phyloP scores from a whole-genome alignment of 306 rosid genomes.

The Cotoneaster glaucophyllus region DNA sequence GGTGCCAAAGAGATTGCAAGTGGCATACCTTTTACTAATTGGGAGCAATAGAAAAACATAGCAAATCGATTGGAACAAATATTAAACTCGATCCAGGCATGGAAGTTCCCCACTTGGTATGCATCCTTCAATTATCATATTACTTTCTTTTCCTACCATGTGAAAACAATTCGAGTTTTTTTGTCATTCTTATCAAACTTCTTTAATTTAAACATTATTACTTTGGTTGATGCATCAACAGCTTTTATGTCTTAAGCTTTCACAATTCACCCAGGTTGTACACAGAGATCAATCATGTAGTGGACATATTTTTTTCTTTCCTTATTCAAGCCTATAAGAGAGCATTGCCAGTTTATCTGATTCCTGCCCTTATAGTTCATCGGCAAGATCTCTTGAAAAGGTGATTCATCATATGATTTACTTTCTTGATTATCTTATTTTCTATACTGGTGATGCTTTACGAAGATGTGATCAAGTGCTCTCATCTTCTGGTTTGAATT shows the following conservation, averaged over 20 bases:
- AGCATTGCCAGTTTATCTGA: constrained; percentile 84
- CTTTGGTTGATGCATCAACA: no score
- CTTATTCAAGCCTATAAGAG: constrained; percentile 82
- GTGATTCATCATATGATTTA: constrained; percentile 32
- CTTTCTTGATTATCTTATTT: not conserved
- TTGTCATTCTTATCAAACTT: not conserved
- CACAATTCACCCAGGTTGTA: constrained; percentile 58
- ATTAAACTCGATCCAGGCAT: constrained; percentile 63
- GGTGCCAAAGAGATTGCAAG: constrained; percentile 72
- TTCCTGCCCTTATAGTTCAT: constrained; percentile 93
- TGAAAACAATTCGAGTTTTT: not conserved
- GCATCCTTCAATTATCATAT: constrained; percentile 13
- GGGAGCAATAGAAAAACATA: constrained; percentile 58
- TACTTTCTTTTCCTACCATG: not conserved
- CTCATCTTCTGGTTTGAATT: not conserved
- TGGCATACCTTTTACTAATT: constrained; percentile 64
- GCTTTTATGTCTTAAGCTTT: not conserved
- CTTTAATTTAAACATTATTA: no score
- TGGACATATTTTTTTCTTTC: constrained; percentile 61
- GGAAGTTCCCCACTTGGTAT: constrained; percentile 93
- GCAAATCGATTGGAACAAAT: constrained; percentile 44
- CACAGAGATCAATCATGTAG: constrained; percentile 83
- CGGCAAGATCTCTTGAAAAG: constrained; percentile 75
- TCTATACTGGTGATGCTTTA: not conserved
- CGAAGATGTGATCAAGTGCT: not conserved